phyloP scores from a whole-genome alignment of 169 alveolate genomes.

The Plasmodium cynomolgi region DNA sequence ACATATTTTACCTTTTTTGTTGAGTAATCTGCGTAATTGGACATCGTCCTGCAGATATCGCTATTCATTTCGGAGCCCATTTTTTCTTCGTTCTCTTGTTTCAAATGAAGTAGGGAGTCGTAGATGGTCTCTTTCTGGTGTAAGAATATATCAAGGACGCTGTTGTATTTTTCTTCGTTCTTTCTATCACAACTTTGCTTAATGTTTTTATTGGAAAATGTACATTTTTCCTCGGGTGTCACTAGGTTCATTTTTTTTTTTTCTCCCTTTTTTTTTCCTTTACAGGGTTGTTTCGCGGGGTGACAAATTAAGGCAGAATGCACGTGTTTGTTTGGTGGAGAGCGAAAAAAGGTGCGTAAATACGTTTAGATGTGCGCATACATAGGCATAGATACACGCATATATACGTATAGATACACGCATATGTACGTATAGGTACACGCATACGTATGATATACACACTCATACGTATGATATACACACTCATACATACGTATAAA shows the following conservation, averaged over 20 bases:
- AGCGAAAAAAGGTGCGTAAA: background rate
- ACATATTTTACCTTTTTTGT: slow-evolving; percentile 52
- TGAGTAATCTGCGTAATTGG: slow-evolving; percentile 72
- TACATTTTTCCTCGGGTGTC: slow-evolving; percentile 1
- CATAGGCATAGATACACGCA: background rate
- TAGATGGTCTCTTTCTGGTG: slow-evolving; percentile 5
- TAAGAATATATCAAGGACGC: background rate
- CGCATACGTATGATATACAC: background rate
- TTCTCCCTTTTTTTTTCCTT: background rate
- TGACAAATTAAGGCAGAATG: background rate
- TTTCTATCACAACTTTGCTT: slow-evolving; percentile 8
- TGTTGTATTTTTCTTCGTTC: slow-evolving; percentile 63
- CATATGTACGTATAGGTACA: too few relatives aligned
- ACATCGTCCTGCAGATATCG: slow-evolving; percentile 55
- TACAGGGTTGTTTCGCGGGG: background rate
- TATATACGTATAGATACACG: background rate
- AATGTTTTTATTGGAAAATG: slow-evolving; percentile 12
- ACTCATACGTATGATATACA: background rate
- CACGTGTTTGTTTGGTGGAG: background rate
- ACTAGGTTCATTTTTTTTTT: slow-evolving; percentile 26
- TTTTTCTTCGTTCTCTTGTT: slow-evolving; percentile 46
- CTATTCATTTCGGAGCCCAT: slow-evolving; percentile 38
- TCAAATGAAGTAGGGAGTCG: slow-evolving; percentile 44
- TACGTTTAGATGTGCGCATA: background rate
- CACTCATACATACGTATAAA: background rate